Conservation (phyloP, 768 basidiomycete genomes). For the Ramaria rubella region DNA sequence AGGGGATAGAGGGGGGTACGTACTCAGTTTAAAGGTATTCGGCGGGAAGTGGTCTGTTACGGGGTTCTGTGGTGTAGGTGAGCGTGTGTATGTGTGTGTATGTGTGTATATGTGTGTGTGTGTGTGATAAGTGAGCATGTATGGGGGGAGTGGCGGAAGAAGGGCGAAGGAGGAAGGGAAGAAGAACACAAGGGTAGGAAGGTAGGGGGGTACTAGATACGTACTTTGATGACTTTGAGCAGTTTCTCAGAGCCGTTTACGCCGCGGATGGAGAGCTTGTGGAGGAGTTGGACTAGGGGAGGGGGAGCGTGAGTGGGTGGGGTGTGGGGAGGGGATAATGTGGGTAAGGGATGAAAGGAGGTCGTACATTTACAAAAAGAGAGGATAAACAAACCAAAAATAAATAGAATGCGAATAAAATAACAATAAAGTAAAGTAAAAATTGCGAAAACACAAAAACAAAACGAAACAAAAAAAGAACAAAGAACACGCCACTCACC, state of each 20-base stretch:
- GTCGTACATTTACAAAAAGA: not conserved
- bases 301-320: not conserved
- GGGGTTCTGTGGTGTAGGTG: slow-evolving; percentile 73
- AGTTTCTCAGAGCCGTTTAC: slow-evolving; percentile 97
- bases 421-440: no score
- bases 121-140: no score
- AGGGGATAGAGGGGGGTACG: not conserved
- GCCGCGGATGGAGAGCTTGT: slow-evolving; percentile 91
- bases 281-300: slow-evolving; percentile 82
- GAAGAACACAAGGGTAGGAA: slow-evolving; percentile 3
- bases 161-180: not conserved
- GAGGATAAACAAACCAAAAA: no score
- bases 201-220: slow-evolving; percentile 13
- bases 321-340: not conserved
- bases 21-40: slow-evolving; percentile 94
- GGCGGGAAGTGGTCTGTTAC: slow-evolving; percentile 89
- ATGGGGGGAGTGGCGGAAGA: no score
- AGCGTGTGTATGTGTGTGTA: no score
- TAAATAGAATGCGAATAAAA: no score
- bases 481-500: slow-evolving; percentile 41
- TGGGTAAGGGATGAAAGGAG: not conserved
- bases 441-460: no score
- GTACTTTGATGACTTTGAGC: slow-evolving; percentile 91
- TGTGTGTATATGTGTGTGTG: no score
- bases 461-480: not conserved